Evolutionary conservation across 345 rosid species (phyloP).

Genomic region (Durio zibethinus): DNA sequence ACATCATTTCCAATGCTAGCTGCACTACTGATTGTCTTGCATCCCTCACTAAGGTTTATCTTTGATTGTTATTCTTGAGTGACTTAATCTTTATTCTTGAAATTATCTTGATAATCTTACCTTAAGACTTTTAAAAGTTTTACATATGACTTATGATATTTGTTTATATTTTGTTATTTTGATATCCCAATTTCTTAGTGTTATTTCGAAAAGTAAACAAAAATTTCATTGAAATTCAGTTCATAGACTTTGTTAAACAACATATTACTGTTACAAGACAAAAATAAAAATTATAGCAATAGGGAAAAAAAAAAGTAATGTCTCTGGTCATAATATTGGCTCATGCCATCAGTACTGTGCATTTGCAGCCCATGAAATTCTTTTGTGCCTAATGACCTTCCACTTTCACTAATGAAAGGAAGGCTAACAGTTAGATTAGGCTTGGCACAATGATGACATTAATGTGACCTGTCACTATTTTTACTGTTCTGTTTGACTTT

Average conservation of each 20-base stretch:
- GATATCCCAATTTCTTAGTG: background rate
- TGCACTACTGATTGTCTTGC: no score
- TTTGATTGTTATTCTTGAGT: no score
- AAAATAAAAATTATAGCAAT: background rate
- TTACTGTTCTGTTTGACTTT: background rate
- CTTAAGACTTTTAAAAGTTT: background rate
- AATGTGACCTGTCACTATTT: background rate
- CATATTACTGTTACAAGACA: background rate
- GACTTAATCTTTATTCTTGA: no score
- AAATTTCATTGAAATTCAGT: background rate
- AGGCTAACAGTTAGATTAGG: background rate
- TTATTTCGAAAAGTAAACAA: background rate
- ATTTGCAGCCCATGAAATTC: background rate
- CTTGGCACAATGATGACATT: background rate
- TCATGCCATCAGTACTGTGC: background rate
- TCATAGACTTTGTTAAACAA: background rate
- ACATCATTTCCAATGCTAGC: no score
- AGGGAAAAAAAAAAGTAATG: background rate
- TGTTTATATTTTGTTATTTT: background rate
- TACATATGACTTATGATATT: background rate
- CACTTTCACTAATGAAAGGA: background rate
- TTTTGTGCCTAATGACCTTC: background rate
- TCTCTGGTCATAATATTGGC: background rate
- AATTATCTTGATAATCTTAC: no score
- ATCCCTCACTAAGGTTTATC: no score